Conservation (phyloP, 129 eudicot genomes). For the Tanacetum coccineum region DNA sequence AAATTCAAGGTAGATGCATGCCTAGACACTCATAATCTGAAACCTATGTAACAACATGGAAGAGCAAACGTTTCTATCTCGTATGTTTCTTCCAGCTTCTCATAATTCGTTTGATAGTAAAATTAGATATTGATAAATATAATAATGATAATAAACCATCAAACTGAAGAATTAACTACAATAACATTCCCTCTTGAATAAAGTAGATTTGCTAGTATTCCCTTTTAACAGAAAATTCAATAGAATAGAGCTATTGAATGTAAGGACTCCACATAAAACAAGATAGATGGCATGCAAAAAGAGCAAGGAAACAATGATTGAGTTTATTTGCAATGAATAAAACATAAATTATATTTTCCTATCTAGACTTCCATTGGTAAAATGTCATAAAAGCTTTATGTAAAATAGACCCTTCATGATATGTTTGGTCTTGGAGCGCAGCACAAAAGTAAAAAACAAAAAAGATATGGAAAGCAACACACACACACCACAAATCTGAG, state of each 20-base stretch:
- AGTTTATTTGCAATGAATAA: background rate
- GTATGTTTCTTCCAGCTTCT: background rate
- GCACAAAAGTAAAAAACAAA: constrained; percentile 15
- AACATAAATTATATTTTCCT: background rate
- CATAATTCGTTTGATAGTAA: background rate
- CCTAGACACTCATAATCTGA: background rate
- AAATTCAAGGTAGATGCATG: background rate
- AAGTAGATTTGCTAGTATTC: constrained; percentile 3
- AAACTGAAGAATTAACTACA: background rate
- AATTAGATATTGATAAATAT: background rate
- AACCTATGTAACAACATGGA: background rate
- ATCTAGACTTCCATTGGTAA: constrained; percentile 9
- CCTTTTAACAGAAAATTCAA: background rate
- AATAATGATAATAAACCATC: background rate
- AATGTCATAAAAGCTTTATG: constrained; percentile 20
- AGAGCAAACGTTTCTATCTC: background rate
- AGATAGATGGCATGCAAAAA: background rate
- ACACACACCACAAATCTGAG: constrained; percentile 11
- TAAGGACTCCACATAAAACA: background rate
- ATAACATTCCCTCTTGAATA: constrained; percentile 7
- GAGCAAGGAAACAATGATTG: background rate
- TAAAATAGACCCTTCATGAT: constrained; percentile 23
- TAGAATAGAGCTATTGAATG: background rate
- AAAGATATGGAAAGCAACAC: constrained; percentile 21
- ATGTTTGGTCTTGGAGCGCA: constrained; percentile 22